Base-by-base conservation (phyloP, 2,329 filamentous ascomycete species). In the Epicoccum nigrum region DNA sequence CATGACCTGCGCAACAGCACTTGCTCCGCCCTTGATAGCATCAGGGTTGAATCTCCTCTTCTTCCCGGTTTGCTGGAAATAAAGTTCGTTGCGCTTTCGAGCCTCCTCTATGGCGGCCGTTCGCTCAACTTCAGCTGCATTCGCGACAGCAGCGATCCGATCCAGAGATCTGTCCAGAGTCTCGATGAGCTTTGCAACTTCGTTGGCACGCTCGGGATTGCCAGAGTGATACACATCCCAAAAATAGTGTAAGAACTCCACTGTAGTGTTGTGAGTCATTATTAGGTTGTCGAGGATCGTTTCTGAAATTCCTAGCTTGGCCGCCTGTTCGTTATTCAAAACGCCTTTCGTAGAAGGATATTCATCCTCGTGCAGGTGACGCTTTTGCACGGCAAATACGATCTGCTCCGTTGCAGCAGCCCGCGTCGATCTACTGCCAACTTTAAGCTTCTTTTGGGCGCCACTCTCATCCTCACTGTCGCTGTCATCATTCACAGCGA, bases 241-340 rank as follows among this genome's bases (percentile, higher is more conserved):
- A 77, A 99, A 99, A 72, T 97, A 95, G 64, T 93, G 90, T n/a
- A 99, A 78, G 66, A 97, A 99, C 68, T 99, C 94, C 30, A 90
- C 88, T 0, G 91, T 95, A 0, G 94, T 99, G 45, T 92, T 92
- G 70, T 97, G 92, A 0, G 93, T 96, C 47, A 89, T 80, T 11
- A 78, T 80, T n/a, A 89, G 68, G 15, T 82, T 82, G 59, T 88
- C 85, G 58, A 85, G 86, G 1, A 85, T 76, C 2, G 72, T 45
- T 46, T 74, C 68, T 11, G 70, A 71, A 0, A 81, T 68, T 19
- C 65, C 62, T 12, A 70, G 34, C 41, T 68, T 66, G 16, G 64
- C 60, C 33, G 66, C 66, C 40, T 68, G 65, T 44, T 71, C 65
- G 31, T 47, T 60, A 7, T 67, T 65, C 15, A 64, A 50, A 6